Conservation (phyloP, 169 alveolate species). For the Plasmodium blacklocki region DNA sequence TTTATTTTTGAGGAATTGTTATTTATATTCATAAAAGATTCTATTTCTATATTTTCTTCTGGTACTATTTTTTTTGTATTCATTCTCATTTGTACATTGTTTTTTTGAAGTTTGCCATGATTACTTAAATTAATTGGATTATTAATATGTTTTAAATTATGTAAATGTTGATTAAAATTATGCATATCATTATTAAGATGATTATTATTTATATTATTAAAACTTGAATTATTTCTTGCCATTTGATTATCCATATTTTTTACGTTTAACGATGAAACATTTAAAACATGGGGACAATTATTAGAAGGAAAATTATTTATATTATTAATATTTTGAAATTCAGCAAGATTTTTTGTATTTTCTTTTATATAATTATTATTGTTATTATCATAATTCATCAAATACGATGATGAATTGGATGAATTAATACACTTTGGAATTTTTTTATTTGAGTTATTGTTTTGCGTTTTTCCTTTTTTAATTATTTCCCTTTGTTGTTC, state of each 20-base stretch:
- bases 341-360: neutral
- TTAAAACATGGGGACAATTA: constrained; percentile 24
- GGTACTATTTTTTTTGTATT: constrained; percentile 6
- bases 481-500: constrained; percentile 1
- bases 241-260: constrained; percentile 17
- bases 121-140: neutral
- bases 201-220: constrained; percentile 1
- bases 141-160: neutral
- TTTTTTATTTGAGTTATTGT: neutral
- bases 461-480: neutral
- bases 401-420: neutral
- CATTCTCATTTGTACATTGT: constrained; percentile 5
- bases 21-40: constrained; percentile 9
- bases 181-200: constrained; percentile 2
- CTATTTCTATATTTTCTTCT: constrained; percentile 19
- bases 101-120: neutral
- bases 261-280: neutral
- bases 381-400: constrained; percentile 6
- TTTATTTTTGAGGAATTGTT: neutral
- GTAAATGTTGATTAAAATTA: too few species aligned
- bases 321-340: constrained; percentile 8
- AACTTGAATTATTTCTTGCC: constrained; percentile 9
- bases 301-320: neutral
- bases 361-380: neutral
- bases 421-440: neutral